Conservation (phyloP, 2,329 filamentous ascomycete species). For the Aspergillus melleus region DNA sequence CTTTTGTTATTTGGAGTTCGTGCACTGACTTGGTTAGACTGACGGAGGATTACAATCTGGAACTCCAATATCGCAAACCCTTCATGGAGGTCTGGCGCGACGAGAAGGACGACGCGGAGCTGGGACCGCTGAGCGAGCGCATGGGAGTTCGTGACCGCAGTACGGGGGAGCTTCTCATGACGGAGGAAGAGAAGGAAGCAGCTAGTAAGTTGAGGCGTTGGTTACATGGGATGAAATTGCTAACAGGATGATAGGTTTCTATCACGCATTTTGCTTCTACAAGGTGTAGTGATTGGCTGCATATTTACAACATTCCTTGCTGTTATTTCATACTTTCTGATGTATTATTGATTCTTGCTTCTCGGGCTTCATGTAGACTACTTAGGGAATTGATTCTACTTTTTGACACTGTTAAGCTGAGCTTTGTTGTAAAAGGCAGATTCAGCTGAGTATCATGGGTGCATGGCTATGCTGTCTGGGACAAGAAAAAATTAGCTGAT, state of each 20-base stretch:
- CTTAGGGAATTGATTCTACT: too few species aligned
- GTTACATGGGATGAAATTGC: neutral
- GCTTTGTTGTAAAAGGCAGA: too few species aligned
- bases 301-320: neutral
- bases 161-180: constrained; percentile 67
- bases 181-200: constrained; percentile 87
- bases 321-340: neutral
- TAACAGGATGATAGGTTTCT: constrained; percentile 60
- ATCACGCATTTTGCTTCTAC: constrained; percentile 95
- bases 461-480: too few species aligned
- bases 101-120: constrained; percentile 78
- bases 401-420: too few species aligned
- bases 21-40: constrained; percentile 46
- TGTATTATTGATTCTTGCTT: neutral
- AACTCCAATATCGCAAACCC: constrained; percentile 87
- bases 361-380: neutral
- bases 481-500: too few species aligned
- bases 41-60: constrained; percentile 94
- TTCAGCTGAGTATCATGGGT: too few species aligned
- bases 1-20: neutral
- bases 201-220: constrained; percentile 53
- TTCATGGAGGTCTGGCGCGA: constrained; percentile 91
- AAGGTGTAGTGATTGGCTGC: constrained; percentile 58
- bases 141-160: constrained; percentile 84
- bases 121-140: constrained; percentile 86